Conservation (phyloP, 371 early-diverging fungal species). For the Zychaea mexicana region DNA sequence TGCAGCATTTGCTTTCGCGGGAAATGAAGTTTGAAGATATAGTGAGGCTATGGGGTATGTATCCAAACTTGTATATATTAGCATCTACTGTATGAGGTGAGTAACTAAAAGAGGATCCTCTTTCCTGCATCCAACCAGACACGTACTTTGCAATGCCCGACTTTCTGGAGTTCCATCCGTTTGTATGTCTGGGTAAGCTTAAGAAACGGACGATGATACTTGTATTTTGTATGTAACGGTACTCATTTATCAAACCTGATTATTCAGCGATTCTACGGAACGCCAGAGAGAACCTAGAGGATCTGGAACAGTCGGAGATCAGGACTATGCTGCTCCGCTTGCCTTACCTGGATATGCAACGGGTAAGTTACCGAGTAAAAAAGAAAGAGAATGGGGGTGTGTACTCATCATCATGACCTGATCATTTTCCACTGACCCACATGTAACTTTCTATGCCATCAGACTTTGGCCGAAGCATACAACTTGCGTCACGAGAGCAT, state of each 20-base stretch:
- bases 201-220: neutral
- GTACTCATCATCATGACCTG: no score
- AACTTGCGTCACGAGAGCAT: constrained; percentile 66
- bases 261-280: constrained; percentile 63
- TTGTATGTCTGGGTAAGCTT: constrained; percentile 69
- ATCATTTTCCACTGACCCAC: neutral
- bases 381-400: neutral
- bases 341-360: constrained; percentile 75
- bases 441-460: neutral
- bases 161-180: constrained; percentile 78
- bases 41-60: constrained; percentile 80
- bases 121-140: constrained; percentile 41
- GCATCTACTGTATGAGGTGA: no score
- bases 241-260: neutral
- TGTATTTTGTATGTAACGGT: neutral
- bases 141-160: constrained; percentile 76
- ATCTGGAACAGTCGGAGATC: constrained; percentile 91
- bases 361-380: constrained; percentile 39
- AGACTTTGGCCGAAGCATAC: constrained; percentile 66
- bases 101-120: no score
- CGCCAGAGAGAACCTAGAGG: constrained; percentile 82
- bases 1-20: constrained; percentile 75
- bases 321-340: constrained; percentile 79
- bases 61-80: no score
- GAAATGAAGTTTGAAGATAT: constrained; percentile 82